Evolutionary conservation across 192 early-diverging fungal genomes (phyloP), one percentile per base, ranked within the genome.

Genomic region (Haplosporangium gracile): DNA sequence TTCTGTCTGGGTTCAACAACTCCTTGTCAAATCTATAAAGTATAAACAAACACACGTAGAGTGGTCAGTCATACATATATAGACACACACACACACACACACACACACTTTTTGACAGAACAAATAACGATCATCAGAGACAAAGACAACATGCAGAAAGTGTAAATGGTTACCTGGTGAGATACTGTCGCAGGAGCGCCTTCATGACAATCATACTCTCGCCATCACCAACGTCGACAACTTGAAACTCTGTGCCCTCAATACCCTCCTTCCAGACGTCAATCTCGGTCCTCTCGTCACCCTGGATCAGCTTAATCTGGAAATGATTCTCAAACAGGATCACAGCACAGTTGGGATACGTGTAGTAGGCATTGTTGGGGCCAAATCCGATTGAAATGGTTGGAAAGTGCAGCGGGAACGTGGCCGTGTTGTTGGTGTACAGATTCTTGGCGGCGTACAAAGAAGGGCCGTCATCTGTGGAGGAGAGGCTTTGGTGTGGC

Each of bases 251-350:
- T 3, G 87, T 81, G 0, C 71, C 70, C 16, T 88, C 86, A 15
- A 90, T 88, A 8, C 68, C 82, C 29, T 90, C 87, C 75, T 90
- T 90, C 86, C 82, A 86, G 3, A 90, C 82, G 40, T 90, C 89
- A 63, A 90, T 88, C n/a, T 63, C 76, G 7, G 89, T 82, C 18
- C 80, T 77, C 65, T 90, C 89, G 49, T 76, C 79, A 2, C 79
- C 79, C 29, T 85, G 77, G n/a, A 77, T 76, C 68, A 90, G 75
- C 73, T 82, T 82, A 57, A 90, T 88, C 75, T 88, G 83, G 38
- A 90, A 85, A 45, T 80, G 82, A 57, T 90, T 86, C 73, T 88
- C 83, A 81, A 74, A 80, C 16, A 90, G 34, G 11, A 81, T 75
- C 24, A 88, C 87, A 4, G 83, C 83, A 60, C 89, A 90, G 78